phyloP scores from a whole-genome alignment of 306 rosid genomes.

The Phaseolus lunatus region DNA sequence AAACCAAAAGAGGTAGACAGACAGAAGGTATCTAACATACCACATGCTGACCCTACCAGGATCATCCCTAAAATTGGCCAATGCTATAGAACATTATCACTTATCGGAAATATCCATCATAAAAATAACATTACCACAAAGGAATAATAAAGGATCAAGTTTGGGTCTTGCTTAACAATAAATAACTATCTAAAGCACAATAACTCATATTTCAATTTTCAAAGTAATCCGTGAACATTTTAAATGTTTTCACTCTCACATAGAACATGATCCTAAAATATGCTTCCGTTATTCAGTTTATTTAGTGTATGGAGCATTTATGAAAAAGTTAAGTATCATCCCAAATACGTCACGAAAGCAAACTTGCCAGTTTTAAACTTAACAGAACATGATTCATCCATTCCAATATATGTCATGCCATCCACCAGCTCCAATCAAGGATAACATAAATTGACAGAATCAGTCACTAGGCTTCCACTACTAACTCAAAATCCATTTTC shows the following conservation, averaged over 20 bases:
- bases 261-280: conserved; percentile 3
- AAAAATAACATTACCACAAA: conserved; percentile 3
- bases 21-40: background rate
- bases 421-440: conserved; percentile 11
- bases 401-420: conserved; percentile 5
- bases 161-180: background rate
- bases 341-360: conserved; percentile 22
- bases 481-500: background rate
- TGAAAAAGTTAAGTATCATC: background rate
- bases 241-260: background rate
- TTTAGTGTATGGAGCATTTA: background rate
- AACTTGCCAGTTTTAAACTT: background rate
- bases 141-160: background rate
- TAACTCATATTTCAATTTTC: background rate
- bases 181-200: conserved; percentile 4
- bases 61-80: conserved; percentile 8
- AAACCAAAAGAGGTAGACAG: background rate
- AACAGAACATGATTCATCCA: conserved; percentile 4
- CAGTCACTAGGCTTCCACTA: background rate
- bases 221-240: conserved; percentile 8
- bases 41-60: conserved; percentile 19
- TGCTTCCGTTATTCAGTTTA: background rate
- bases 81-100: background rate
- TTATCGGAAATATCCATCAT: background rate
- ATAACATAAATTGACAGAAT: conserved; percentile 1